Base-by-base conservation (phyloP, 495 filamentous ascomycete species). In the Opeltia flavorubescens region DNA sequence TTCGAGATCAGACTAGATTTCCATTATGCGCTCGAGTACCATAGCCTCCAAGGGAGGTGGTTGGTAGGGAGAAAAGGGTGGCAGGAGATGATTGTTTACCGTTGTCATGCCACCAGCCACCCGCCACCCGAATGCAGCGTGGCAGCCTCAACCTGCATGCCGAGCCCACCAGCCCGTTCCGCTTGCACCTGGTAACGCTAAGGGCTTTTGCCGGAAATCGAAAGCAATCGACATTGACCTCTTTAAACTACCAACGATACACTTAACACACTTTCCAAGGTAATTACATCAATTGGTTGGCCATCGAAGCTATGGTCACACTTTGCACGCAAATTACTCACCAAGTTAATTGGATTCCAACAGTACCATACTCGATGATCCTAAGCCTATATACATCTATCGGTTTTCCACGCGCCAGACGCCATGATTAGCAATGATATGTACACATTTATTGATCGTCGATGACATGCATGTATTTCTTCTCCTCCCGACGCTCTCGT, bases 401-500 rank as follows among this genome's bases (percentile, higher is more conserved):
- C 6, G 6, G 6, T 31, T 31, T 13, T 31, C 29, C 29, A 6
- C 6, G 13, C 29, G 13, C 29, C 29, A 13, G 13, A 31, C 29
- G 6, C 13, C 13, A 6, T 6, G 6, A n/a, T n/a, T n/a, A n/a
- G n/a, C n/a, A n/a, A n/a, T n/a, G n/a, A n/a, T n/a, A n/a, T n/a
- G n/a, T n/a, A n/a, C n/a, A n/a, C n/a, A 13, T 17, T 41, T 21
- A 89, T 68, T 91, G 78, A 62, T 91, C 82, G 57, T 95, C 86
- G 54, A 89, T 71, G 57, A 96, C 85, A 59, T 96, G 93, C 61
- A 96, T 60, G 63, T 89, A 99, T 73, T 94, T 89, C 76, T 76
- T 89, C 66, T 99, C 89, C 63, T 95, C 89, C 57, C 74, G 74
- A 71, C 78, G 88, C 75, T 99, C 91, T 59, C 80, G 82, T 74